Evolutionary conservation across 148 eudicot genomes (phyloP).

Genomic region (Persicaria tinctoria): DNA sequence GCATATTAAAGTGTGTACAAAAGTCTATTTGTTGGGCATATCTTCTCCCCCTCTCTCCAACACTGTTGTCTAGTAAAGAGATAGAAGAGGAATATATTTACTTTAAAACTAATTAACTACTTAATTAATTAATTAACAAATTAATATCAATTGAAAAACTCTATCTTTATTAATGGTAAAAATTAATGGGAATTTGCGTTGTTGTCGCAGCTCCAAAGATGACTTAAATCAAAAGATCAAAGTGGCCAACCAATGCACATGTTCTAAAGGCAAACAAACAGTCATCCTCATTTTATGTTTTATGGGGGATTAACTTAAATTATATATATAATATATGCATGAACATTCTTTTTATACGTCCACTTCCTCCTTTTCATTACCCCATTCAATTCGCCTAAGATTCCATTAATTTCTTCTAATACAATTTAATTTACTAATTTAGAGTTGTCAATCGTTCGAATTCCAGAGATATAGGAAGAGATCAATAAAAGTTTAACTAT

Average conservation of each 20-base stretch:
- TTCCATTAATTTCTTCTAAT: neutral
- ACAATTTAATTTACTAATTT: too few relatives aligned
- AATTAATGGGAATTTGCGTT: neutral
- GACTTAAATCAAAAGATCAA: neutral
- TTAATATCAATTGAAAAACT: neutral
- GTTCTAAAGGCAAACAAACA: conserved; percentile 2
- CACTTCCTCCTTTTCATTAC: neutral
- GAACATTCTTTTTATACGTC: conserved; percentile 3
- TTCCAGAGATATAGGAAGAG: too few relatives aligned
- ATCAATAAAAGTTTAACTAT: too few relatives aligned
- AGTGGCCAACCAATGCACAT: neutral
- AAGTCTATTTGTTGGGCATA: conserved; percentile 4
- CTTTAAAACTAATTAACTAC: neutral
- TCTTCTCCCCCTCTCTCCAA: neutral
- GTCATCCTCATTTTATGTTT: conserved; percentile 5
- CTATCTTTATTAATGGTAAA: conserved; percentile 3
- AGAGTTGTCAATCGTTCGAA: too few relatives aligned
- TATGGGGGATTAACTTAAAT: conserved; percentile 6
- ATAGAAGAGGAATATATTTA: neutral
- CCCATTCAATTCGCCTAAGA: neutral
- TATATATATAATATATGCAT: neutral
- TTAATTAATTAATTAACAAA: neutral
- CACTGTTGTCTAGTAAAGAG: conserved; percentile 8
- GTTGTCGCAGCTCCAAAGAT: neutral
- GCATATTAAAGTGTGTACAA: conserved; percentile 7